A percentile compares a stretch with the other conserved stretches of the same genome.
These are phyloP conservation scores for Arthrobotrys entomopaga DNA, from an alignment of 2,329 filamentous ascomycete genomes.

Conservation along the genomic window DNA sequence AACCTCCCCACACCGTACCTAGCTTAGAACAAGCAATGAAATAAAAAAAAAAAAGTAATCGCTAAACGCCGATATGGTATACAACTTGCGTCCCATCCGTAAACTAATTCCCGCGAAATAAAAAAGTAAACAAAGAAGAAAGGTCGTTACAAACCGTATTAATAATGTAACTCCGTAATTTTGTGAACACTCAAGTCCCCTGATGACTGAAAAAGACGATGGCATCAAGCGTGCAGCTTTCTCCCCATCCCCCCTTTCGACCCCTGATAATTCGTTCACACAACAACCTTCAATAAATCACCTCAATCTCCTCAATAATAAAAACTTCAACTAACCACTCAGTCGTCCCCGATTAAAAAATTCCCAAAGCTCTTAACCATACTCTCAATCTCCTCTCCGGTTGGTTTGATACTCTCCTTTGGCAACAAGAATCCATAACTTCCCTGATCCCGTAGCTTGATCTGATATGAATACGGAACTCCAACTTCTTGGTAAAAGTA, in stretches of 20 bases:
- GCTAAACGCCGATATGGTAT: conserved; percentile 25
- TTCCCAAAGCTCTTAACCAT: conserved; percentile 52
- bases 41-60: conserved; percentile 12
- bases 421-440: conserved; percentile 94
- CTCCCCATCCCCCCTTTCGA: conserved; percentile 1
- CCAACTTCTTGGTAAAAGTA: conserved; percentile 92
- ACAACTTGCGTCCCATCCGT: conserved; percentile 27
- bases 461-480: conserved; percentile 88
- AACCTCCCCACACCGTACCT: too few species aligned
- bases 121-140: neutral
- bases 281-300: neutral
- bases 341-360: conserved; percentile 37
- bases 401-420: conserved; percentile 84
- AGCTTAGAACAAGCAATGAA: neutral
- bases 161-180: neutral
- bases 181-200: neutral
- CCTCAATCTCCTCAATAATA: neutral
- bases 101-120: conserved; percentile 6
- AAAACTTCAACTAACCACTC: conserved; percentile 15
- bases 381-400: conserved; percentile 74
- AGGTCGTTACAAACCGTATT: neutral
- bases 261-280: conserved; percentile 5
- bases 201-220: neutral
- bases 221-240: conserved; percentile 12
- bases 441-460: conserved; percentile 91